Base-by-base conservation (phyloP, 75 land plant genomes). In the Gnetum montanum region DNA sequence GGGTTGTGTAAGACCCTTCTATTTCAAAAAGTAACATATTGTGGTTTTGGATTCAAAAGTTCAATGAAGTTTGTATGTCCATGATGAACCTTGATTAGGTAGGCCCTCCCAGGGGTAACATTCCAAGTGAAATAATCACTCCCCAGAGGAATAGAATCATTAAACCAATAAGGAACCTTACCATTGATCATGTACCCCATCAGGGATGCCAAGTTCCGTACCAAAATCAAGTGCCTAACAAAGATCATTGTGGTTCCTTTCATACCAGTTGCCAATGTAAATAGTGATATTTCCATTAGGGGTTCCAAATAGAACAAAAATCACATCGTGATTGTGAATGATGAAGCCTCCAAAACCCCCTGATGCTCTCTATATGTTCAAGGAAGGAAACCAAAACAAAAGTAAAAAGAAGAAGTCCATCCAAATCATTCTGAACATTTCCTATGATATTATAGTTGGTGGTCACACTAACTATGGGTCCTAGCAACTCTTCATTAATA, bases 141-240 rank as follows among this genome's bases (percentile, higher is more conserved):
- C 40, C 76, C 73, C 24, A 56, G 58, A 1, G 81, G 84, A 6
- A 84, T 81, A 0, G 85, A 76, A 19, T 49, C 35, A 37, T 81
- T 78, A 35, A 79, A 85, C 28, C 50, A 67, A 46, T 71, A 83
- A 13, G 91, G 84, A 12, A 83, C 96, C 59, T 79, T 83, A 18
- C 91, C 96, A 71, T 90, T 90, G 27, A 86, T 82, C 11, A 90
- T n/a, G 64, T 8, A 90, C 87, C 11, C 84, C 96, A 72, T 90
- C 74, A 8, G 91, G 87, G 68, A 70, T 74, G 6, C 96, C 87
- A 7, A 86, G 66, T 7, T 59, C 69, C 49, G 69, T 67, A 12
- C 91, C 96, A 37, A 34, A 71, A 63, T 86, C 78, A 53, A 86
- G 74, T 1, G 31, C 36, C 47, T 66, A 54, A 46, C 84, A 69